Evolutionary conservation across 257 asterid genomes (phyloP).

Genomic region (Lavandula angustifolia): DNA sequence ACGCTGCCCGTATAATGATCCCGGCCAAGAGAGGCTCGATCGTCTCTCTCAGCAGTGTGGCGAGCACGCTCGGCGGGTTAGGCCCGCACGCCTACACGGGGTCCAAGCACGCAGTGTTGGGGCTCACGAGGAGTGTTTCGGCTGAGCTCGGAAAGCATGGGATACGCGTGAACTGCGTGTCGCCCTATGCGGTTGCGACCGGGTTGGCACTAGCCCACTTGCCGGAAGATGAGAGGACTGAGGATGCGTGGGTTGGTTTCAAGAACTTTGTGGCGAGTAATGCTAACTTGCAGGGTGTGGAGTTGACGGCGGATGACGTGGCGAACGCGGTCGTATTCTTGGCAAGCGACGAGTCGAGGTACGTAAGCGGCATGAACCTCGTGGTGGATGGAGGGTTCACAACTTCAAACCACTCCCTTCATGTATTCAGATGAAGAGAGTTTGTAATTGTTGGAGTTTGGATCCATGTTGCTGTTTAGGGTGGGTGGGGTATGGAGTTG

Average conservation of each 20-base stretch:
- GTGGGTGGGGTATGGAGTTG: neutral
- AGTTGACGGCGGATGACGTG: slow-evolving; percentile 61
- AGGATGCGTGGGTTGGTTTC: slow-evolving; percentile 63
- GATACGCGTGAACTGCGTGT: slow-evolving; percentile 79
- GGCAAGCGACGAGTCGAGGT: slow-evolving; percentile 87
- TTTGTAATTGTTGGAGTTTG: neutral
- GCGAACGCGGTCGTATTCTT: slow-evolving; percentile 81
- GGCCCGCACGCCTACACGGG: slow-evolving; percentile 82
- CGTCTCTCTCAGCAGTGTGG: slow-evolving; percentile 64
- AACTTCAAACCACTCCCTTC: slow-evolving; percentile 55
- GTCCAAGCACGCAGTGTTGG: slow-evolving; percentile 86
- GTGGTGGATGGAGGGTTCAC: slow-evolving; percentile 94
- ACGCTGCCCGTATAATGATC: slow-evolving; percentile 85
- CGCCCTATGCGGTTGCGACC: slow-evolving; percentile 85
- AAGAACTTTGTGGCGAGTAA: slow-evolving; percentile 49
- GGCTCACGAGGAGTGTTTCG: slow-evolving; percentile 79
- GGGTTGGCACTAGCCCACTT: slow-evolving; percentile 62
- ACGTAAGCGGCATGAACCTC: slow-evolving; percentile 77
- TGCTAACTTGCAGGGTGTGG: slow-evolving; percentile 87
- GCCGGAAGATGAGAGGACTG: slow-evolving; percentile 78
- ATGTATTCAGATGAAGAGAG: slow-evolving; percentile 56
- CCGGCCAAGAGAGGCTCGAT: slow-evolving; percentile 79
- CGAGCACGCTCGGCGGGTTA: slow-evolving; percentile 50
- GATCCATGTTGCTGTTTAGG: no score
- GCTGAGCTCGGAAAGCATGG: slow-evolving; percentile 90